Evolutionary conservation across 495 filamentous ascomycete genomes (phyloP), one percentile per base, ranked within the genome.

Genomic region (Talaromyces borbonicus): DNA sequence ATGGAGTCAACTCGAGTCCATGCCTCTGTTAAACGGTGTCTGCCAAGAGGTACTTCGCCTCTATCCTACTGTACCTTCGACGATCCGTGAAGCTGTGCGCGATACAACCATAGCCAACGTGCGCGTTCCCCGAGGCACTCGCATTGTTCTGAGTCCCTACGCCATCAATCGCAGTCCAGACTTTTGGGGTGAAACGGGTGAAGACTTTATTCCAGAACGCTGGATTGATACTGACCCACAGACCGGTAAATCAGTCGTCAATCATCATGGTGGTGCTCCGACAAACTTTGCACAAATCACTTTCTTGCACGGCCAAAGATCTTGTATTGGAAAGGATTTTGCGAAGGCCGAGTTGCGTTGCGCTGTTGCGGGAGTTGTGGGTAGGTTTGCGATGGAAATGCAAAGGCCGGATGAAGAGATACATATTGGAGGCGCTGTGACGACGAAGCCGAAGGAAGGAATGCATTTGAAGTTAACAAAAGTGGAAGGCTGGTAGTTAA

Each of bases 401-500:
- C 62, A 76, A 40, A 73, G 84, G 53, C 65, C 72, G 43, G 71
- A 80, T 59, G 65, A 66, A 49, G 77, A 79, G 52, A 57, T 87
- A 20, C 52, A 68, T 22, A 77, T 83, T 47, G 78, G 74, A 42
- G 72, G 75, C 1, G 76, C 76, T 15, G 63, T 87, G 18, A 88
- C 84, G 7, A 72, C 75, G 5, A 80, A 75, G 55, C 84, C 84
- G 1, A 64, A 64, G 3, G 76, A 76, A 23, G 85, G 85, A 8
- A 63, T 90, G 71, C 66, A 74, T 58, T 61, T 85, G 41, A 70
- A 62, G 56, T 69, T 80, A 56, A 76, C 60, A 51, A 59, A 73
- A 27, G 56, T 88, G 35, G 74, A 78, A 22, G 82, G 73, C 4
- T 87, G 82, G 84, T 87, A 61, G 18, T 39, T 48, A n/a, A n/a